These are phyloP conservation scores for Herpetospermum pedunculosum DNA, from an alignment of 306 rosid species.

Conservation along the genomic window DNA sequence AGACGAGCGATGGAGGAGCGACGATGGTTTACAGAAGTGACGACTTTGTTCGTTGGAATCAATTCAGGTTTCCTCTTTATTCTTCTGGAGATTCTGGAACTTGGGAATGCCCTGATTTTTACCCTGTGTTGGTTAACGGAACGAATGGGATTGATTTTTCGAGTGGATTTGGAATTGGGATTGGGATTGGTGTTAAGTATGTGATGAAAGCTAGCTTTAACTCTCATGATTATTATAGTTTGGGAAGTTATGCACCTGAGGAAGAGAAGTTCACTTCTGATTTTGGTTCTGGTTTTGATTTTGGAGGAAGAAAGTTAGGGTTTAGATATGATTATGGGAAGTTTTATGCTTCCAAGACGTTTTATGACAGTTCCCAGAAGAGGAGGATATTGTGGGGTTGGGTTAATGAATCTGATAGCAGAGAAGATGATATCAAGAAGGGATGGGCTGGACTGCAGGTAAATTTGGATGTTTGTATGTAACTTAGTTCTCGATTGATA, in stretches of 20 bases:
- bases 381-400: slow-evolving; percentile 73
- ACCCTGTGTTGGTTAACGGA: slow-evolving; percentile 28
- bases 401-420: slow-evolving; percentile 69
- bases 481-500: no score
- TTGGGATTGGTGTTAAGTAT: slow-evolving; percentile 38
- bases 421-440: slow-evolving; percentile 34
- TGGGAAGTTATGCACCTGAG: slow-evolving; percentile 36
- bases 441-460: slow-evolving; percentile 90
- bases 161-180: slow-evolving; percentile 12
- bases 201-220: slow-evolving; percentile 67
- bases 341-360: slow-evolving; percentile 69
- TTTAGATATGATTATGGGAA: slow-evolving; percentile 76
- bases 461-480: slow-evolving; percentile 14
- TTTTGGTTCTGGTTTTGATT: slow-evolving; percentile 32
- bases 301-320: slow-evolving; percentile 16
- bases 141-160: slow-evolving; percentile 43
- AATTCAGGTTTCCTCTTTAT: slow-evolving; percentile 44
- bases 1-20: slow-evolving; percentile 23
- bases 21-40: slow-evolving; percentile 49
- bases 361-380: slow-evolving; percentile 38
- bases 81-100: slow-evolving; percentile 48
- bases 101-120: slow-evolving; percentile 96
- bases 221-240: slow-evolving; percentile 48
- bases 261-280: slow-evolving; percentile 53
- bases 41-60: slow-evolving; percentile 42